phyloP scores from a whole-genome alignment of 2,329 filamentous ascomycete genomes.

The Pestalotiopsis sp. region DNA sequence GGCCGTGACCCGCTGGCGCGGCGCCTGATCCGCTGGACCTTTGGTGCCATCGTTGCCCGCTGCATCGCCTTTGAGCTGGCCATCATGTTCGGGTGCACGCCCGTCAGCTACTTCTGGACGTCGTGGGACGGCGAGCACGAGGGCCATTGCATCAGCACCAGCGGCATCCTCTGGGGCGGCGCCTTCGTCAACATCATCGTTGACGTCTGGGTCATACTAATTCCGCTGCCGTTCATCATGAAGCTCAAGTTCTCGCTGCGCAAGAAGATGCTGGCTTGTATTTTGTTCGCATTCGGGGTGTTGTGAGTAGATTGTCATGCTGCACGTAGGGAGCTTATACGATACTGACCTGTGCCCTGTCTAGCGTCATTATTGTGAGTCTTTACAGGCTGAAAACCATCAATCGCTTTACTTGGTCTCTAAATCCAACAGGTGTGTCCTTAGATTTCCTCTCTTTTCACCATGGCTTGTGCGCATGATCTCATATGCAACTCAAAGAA shows the following conservation, averaged over 20 bases:
- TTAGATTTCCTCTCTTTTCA: background rate
- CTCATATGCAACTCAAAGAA: too few relatives aligned
- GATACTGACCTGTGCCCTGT: background rate
- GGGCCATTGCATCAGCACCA: constrained; percentile 53
- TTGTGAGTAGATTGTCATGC: constrained; percentile 25
- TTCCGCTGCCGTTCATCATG: constrained; percentile 50
- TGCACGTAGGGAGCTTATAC: background rate
- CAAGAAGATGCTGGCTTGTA: constrained; percentile 49
- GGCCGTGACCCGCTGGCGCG: constrained; percentile 37
- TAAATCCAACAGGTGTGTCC: background rate
- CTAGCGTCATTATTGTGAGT: constrained; percentile 33
- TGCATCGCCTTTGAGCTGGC: constrained; percentile 44
- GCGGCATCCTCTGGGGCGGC: constrained; percentile 51
- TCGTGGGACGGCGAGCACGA: constrained; percentile 50
- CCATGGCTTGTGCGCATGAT: background rate
- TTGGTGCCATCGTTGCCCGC: constrained; percentile 40
- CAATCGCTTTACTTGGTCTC: constrained; percentile 30
- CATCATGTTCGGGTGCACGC: constrained; percentile 53
- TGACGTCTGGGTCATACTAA: constrained; percentile 53
- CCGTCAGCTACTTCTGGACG: constrained; percentile 55
- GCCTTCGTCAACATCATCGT: constrained; percentile 55
- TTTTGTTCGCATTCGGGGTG: constrained; percentile 55
- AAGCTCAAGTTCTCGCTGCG: constrained; percentile 45
- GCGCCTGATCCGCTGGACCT: constrained; percentile 43
- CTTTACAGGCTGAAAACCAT: constrained; percentile 38